These are phyloP conservation scores for Lachancea waltii DNA, from an alignment of 805 yeast genomes.

Conservation along the genomic window DNA sequence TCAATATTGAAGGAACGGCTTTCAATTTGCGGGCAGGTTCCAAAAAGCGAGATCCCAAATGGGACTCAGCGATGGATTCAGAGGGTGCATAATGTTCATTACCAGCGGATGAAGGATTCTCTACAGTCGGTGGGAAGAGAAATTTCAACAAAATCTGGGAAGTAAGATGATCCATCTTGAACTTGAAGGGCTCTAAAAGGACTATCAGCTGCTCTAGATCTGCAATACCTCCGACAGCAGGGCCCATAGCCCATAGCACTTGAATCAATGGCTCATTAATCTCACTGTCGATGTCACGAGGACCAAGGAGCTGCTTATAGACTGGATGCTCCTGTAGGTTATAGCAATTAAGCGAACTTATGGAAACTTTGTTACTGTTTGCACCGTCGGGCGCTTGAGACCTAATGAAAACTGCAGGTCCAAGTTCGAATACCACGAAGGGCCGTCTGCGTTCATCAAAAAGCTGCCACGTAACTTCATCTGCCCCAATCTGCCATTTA, in stretches of 20 bases:
- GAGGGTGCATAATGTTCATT: too few species aligned
- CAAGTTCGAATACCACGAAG: conserved; percentile 48
- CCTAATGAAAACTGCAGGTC: conserved; percentile 41
- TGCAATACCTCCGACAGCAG: conserved; percentile 60
- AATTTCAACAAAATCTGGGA: conserved; percentile 44
- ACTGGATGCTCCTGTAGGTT: conserved; percentile 43
- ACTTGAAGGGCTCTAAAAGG: conserved; percentile 45
- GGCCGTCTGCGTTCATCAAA: conserved; percentile 42
- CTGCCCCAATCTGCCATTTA: conserved; percentile 46
- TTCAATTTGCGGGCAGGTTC: conserved; percentile 1
- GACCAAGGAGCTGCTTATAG: conserved; percentile 49
- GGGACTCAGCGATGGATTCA: too few species aligned
- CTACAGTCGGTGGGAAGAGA: conserved; percentile 36
- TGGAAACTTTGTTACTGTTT: conserved; percentile 40
- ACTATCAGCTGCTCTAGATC: conserved; percentile 47
- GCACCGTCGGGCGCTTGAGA: conserved; percentile 49
- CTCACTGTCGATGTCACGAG: conserved; percentile 28
- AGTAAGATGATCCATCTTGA: conserved; percentile 52
- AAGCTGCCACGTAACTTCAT: conserved; percentile 53
- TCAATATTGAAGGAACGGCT: neutral
- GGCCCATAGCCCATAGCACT: conserved; percentile 48
- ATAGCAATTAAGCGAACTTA: conserved; percentile 45
- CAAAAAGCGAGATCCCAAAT: too few species aligned
- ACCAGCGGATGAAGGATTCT: neutral
- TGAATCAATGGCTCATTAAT: conserved; percentile 34